phyloP scores from a whole-genome alignment of 1,284 basidiomycete species.

The Naganishia sp. region DNA sequence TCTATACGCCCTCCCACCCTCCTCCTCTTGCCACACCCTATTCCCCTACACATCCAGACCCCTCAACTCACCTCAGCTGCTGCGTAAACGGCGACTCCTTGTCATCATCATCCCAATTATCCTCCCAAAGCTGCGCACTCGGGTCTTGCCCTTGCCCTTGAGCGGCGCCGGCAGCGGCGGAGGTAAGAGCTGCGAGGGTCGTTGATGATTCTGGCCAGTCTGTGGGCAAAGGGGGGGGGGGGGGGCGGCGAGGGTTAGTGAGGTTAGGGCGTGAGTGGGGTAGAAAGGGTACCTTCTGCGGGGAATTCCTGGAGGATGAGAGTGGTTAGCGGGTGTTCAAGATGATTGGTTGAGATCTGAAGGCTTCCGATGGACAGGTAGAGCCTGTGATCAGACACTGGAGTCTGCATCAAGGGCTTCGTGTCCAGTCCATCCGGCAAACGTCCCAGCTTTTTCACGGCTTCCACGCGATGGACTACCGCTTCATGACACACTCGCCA shows the following conservation, averaged over 20 bases:
- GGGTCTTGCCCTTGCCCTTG: constrained; percentile 31
- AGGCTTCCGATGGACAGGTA: no score
- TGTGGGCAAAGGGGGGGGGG: background rate
- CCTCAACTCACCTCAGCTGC: constrained; percentile 73
- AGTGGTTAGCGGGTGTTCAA: background rate
- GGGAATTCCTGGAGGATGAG: constrained; percentile 47
- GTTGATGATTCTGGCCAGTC: constrained; percentile 40
- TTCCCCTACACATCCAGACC: background rate
- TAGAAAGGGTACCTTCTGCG: constrained; percentile 42
- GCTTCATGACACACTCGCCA: no score
- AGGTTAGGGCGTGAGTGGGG: background rate
- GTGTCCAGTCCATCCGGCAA: no score
- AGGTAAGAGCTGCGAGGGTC: constrained; percentile 44
- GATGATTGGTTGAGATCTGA: no score
- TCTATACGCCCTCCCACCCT: background rate
- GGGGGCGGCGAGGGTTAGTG: background rate
- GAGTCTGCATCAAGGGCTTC: no score
- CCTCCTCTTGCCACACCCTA: background rate
- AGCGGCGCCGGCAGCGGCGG: constrained; percentile 14
- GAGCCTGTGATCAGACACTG: no score
- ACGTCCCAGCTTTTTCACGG: no score
- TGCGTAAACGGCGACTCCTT: constrained; percentile 96
- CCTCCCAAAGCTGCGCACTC: constrained; percentile 80
- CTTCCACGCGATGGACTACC: no score
- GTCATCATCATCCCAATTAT: constrained; percentile 99